phyloP scores from a whole-genome alignment of 2,329 filamentous ascomycete genomes.

The Trichoderma hamatum region DNA sequence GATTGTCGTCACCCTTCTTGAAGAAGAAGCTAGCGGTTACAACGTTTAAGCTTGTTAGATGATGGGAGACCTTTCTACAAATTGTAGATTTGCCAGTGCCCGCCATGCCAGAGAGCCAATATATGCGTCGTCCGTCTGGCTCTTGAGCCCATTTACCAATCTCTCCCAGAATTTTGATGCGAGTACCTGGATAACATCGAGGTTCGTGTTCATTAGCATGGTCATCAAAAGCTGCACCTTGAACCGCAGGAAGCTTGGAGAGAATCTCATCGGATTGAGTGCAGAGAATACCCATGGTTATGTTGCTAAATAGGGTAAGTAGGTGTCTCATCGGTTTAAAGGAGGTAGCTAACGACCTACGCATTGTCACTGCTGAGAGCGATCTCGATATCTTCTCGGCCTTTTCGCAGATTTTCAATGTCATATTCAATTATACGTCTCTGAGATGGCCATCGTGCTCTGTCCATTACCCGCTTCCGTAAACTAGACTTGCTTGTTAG shows the following conservation, averaged over 20 bases:
- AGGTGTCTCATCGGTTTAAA: background rate
- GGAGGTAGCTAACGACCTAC: background rate
- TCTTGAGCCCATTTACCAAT: background rate
- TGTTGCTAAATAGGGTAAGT: background rate
- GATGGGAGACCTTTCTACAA: background rate
- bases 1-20: constrained; percentile 39
- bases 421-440: background rate
- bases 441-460: background rate
- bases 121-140: background rate
- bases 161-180: background rate
- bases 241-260: background rate
- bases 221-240: background rate
- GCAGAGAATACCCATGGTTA: background rate
- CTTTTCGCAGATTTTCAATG: background rate
- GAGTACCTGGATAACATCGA: background rate
- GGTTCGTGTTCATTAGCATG: background rate
- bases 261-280: background rate
- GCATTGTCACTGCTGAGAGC: background rate
- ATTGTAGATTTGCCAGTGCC: background rate
- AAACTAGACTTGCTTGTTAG: background rate
- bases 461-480: background rate
- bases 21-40: constrained; percentile 46
- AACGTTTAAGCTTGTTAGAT: accelerated
- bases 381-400: background rate
- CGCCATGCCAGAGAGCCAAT: background rate